Evolutionary conservation across 805 yeast genomes (phyloP), one percentile per base, ranked within the genome.

Genomic region (Cyberlindnera galapagoensis): DNA sequence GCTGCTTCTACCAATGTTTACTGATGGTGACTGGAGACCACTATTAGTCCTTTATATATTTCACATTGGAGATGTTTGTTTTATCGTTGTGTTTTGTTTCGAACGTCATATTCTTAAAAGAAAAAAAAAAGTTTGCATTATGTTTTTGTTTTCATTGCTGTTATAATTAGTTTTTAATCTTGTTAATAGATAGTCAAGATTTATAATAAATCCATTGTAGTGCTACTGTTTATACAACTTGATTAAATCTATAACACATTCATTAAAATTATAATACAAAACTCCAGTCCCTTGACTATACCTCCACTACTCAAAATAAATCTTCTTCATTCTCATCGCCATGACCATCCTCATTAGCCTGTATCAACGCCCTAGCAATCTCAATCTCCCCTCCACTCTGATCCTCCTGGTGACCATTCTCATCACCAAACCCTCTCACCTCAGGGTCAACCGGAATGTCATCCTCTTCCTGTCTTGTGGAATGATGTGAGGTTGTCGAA

Each of bases 331-430:
- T 25, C 11, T 41, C 43, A 18, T 30, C 40, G 2, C 30, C 35
- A 15, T 33, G 30, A 10, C 31, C 25, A 16, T 31, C 42, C 24
- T 39, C 45, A 33, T 45, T 73, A 0, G 80, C 78, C 39, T 74
- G 80, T 30, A 76, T 74, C 44, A 76, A 57, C 0, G 81, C 84
- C 26, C 80, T 59, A 1, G 84, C 83, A 43, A 76, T 77, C 28
- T 74, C 80, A 23, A 76, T 71, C 42, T 74, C 81, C 30, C 69
- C 74, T 6, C 71, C 74, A 6, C 63, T 59, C 8, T 56, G 54
- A n/a, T n/a, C n/a, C n/a, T n/a, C n/a, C n/a, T n/a, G n/a, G n/a
- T n/a, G n/a, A 4, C 45, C 63, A 28, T 39, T 40, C 11, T 56
- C 55, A 28, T 61, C 69, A n/a, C n/a, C n/a, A 41, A 66, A 72